Base-by-base conservation (phyloP, 345 rosid species). In the Murraya koenigii region DNA sequence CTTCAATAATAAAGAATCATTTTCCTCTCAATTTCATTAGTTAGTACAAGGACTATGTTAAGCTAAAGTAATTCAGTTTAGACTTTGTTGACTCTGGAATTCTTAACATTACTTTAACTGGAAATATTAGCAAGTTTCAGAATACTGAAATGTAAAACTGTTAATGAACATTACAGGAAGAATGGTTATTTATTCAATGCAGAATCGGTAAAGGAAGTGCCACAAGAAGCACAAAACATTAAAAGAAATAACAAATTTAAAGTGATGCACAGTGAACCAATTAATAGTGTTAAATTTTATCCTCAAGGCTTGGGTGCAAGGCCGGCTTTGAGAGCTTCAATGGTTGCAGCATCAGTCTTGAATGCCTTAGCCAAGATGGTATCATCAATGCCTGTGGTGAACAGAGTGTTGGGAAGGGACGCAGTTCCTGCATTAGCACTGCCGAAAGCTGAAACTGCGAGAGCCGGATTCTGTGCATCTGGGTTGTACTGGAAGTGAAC, bases 361-460 rank as follows among this genome's bases (percentile, higher is more conserved):
- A 84, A 84, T 1, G 84, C 63, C 69, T 79, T 72, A 32, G 87
- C 87, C 75, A 86, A 65, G 66, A 86, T 78, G 30, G 44, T 39
- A 11, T 82, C 82, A 7, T 84, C 87, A 71, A 86, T 86, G 35
- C 61, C 65, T 0, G 84, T 82, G n/a, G 69, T 66, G 44, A 86
- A 84, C 5, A 84, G 58, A 6, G 87, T 78, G 30, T 5, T 23
- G 6, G 87, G 87, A 25, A 76, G 28, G 1, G 81, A 80, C 0
- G 76, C 79, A 17, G 78, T 69, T 3, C 84, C 87, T 0, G 85
- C 76, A 72, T 77, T 84, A 20, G 87, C 85, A 47, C 85, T 86
- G 1, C 84, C 81, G 1, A 83, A 83, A 15, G 78, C 79, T 1
- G 84, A 78, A 19, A 81, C 6, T 9, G 85, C 86, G 4, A 41